Evolutionary conservation across 2,329 filamentous ascomycete species (phyloP).

Genomic region (Colletotrichum acutatum): DNA sequence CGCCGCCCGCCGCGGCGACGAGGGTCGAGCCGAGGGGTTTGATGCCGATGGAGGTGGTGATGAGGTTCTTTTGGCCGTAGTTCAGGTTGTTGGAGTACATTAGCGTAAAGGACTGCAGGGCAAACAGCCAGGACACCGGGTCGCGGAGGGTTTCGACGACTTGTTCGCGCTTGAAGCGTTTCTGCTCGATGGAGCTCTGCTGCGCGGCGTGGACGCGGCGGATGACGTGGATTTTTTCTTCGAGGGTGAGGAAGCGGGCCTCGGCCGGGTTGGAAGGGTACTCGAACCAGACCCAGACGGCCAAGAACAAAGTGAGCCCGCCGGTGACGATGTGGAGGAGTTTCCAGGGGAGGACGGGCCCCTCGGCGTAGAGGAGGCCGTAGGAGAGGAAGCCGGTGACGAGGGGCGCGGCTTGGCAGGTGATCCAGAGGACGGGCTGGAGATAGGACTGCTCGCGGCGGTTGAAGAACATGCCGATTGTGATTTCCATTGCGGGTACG

Average conservation of each 20-base stretch:
- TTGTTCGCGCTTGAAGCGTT: slow-evolving; percentile 47
- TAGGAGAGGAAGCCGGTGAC: slow-evolving; percentile 52
- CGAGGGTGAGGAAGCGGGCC: slow-evolving; percentile 39
- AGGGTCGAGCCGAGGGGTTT: slow-evolving; percentile 51
- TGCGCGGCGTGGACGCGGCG: slow-evolving; percentile 44
- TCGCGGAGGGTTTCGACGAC: slow-evolving; percentile 43
- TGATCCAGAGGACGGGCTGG: slow-evolving; percentile 48
- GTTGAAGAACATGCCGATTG: slow-evolving; percentile 52
- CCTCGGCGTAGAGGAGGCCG: slow-evolving; percentile 50
- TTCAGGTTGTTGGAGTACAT: slow-evolving; percentile 52
- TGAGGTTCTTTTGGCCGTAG: slow-evolving; percentile 52
- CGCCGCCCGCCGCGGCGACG: slow-evolving; percentile 49
- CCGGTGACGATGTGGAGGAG: slow-evolving; percentile 53
- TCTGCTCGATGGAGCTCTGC: slow-evolving; percentile 51
- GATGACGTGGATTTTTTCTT: slow-evolving; percentile 38
- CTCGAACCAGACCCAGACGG: slow-evolving; percentile 47
- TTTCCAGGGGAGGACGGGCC: slow-evolving; percentile 49
- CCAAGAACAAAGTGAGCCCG: slow-evolving; percentile 46
- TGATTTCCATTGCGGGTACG: slow-evolving; percentile 53
- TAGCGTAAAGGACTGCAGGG: slow-evolving; percentile 44
- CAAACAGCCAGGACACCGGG: slow-evolving; percentile 46
- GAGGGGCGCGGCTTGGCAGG: slow-evolving; percentile 47
- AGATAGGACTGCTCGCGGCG: slow-evolving; percentile 47
- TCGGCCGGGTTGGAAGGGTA: slow-evolving; percentile 40
- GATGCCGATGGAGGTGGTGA: slow-evolving; percentile 48